Evolutionary conservation across 1,139 yeast genomes (phyloP).

Genomic region (Entelexis sorbosivorans): DNA sequence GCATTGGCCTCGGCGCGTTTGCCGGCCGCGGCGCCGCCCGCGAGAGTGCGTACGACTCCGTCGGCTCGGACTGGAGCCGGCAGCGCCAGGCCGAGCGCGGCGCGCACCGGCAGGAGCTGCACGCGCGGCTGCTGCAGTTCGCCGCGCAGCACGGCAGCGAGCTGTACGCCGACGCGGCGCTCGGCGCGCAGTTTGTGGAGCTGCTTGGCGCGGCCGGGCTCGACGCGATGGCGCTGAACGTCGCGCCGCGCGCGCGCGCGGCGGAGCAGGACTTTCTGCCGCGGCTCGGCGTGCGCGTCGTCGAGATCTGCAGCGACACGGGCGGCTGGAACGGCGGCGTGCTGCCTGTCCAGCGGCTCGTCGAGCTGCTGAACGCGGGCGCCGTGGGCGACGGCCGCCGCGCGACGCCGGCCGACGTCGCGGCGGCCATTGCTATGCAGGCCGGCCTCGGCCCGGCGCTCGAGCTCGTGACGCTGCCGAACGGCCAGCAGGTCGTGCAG

Average conservation of each 20-base stretch:
- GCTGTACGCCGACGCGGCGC: neutral
- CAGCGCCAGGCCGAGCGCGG: neutral
- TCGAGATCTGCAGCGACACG: slow-evolving; percentile 1
- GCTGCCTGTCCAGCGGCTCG: slow-evolving; percentile 1
- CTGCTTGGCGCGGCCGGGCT: neutral
- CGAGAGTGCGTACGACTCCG: slow-evolving; percentile 3
- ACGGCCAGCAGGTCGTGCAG: slow-evolving; percentile 34
- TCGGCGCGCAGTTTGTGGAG: neutral
- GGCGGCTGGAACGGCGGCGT: slow-evolving; percentile 5
- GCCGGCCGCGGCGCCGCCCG: neutral
- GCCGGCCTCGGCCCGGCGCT: slow-evolving; percentile 40
- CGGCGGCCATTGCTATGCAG: slow-evolving; percentile 38
- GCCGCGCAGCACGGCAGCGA: slow-evolving; percentile 3
- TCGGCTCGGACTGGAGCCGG: slow-evolving; percentile 5
- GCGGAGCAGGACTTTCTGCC: neutral
- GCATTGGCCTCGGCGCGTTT: slow-evolving; percentile 6
- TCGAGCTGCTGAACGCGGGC: neutral
- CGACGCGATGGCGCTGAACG: neutral
- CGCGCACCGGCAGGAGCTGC: neutral
- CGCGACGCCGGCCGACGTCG: slow-evolving; percentile 40
- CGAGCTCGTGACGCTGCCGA: slow-evolving; percentile 35
- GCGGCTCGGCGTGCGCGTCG: slow-evolving; percentile 3
- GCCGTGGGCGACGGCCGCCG: slow-evolving; percentile 17
- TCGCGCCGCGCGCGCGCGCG: neutral
- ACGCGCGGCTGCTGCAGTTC: neutral